Conservation (phyloP, 805 yeast genomes). For the Groenewaldozyma salmanticensis region DNA sequence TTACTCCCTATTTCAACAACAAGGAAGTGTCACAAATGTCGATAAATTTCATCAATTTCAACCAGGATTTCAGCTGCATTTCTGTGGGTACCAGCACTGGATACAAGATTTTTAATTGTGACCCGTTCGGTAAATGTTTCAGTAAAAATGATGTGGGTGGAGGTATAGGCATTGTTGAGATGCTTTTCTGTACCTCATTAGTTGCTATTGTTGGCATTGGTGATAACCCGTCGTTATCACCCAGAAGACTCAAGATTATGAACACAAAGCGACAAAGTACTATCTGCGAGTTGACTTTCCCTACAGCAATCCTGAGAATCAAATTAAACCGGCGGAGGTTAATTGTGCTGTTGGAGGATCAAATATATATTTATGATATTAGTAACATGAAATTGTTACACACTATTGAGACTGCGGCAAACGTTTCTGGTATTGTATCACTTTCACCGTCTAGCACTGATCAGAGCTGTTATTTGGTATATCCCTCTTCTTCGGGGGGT, state of each 20-base stretch:
- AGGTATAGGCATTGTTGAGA: conserved; percentile 54
- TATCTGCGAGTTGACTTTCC: conserved; percentile 84
- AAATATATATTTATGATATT: conserved; percentile 81
- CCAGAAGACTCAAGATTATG: conserved; percentile 72
- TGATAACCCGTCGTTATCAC: conserved; percentile 50
- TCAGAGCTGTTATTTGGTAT: conserved; percentile 43
- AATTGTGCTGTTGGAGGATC: conserved; percentile 67
- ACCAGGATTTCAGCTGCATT: conserved; percentile 81
- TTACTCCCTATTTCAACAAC: background rate
- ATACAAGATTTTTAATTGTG: conserved; percentile 75
- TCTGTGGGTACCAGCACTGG: conserved; percentile 61
- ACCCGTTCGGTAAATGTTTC: conserved; percentile 72
- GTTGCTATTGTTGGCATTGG: conserved; percentile 78
- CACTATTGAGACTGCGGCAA: conserved; percentile 51
- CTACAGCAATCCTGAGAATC: conserved; percentile 61
- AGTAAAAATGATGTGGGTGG: conserved; percentile 31
- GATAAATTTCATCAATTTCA: conserved; percentile 55
- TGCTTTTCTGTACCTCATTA: conserved; percentile 83
- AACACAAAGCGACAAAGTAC: conserved; percentile 69
- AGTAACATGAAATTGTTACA: conserved; percentile 78
- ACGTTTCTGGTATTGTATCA: conserved; percentile 31
- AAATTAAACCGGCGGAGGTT: conserved; percentile 75
- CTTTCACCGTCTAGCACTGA: conserved; percentile 25
- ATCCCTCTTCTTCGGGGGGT: conserved; percentile 37
- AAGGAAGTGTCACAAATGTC: too few relatives aligned